These are phyloP conservation scores for Xylaria castorea DNA, from an alignment of 495 filamentous ascomycete genomes.

Conservation along the genomic window DNA sequence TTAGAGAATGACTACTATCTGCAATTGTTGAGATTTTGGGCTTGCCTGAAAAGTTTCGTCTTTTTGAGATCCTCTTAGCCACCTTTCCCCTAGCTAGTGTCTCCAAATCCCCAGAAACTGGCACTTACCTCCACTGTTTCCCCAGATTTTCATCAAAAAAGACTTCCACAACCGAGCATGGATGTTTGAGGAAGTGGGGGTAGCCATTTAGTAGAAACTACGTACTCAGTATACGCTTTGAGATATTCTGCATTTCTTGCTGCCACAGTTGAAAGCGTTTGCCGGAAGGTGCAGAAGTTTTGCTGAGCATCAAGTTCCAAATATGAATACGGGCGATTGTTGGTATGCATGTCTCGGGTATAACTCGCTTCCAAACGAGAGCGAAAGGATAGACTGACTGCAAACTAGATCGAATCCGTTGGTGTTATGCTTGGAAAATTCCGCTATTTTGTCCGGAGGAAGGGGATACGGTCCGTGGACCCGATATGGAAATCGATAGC, in stretches of 20 bases:
- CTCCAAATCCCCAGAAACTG: conserved; percentile 7
- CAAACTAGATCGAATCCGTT: not conserved
- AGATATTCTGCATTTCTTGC: not conserved
- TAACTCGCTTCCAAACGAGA: not conserved
- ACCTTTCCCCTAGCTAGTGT: not conserved
- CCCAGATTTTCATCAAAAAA: conserved; percentile 4
- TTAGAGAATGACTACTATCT: not conserved
- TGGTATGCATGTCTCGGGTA: not conserved
- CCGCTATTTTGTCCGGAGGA: not conserved
- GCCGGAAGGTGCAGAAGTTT: not conserved
- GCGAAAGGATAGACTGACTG: not conserved
- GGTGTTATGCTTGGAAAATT: not conserved
- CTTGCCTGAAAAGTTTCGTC: not conserved
- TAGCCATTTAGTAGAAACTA: not conserved
- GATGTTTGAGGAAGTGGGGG: conserved; percentile 10
- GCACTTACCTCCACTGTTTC: conserved; percentile 4
- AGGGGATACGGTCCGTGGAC: conserved; percentile 14
- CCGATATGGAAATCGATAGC: not conserved
- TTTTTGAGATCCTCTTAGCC: not conserved
- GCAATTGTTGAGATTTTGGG: not conserved
- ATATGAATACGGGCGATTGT: not conserved
- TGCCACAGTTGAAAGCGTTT: not conserved
- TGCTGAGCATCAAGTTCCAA: no score
- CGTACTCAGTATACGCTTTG: not conserved
- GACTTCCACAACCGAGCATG: not conserved